Base-by-base conservation (phyloP, 305 asterid genomes). In the Fraxinus greggii region DNA sequence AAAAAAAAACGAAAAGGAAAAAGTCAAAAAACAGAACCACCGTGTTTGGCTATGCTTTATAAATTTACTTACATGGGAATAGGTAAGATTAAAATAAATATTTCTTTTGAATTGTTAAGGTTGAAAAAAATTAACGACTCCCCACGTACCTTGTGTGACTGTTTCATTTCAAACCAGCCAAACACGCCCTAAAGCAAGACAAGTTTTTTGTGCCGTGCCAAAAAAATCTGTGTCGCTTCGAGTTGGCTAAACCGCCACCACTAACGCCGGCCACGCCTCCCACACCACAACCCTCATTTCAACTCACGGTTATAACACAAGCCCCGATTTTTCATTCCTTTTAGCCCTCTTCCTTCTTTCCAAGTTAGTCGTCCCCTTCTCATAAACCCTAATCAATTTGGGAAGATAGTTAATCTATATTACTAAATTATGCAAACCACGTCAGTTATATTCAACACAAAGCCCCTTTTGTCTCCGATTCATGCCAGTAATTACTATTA, bases 341-440 rank as follows among this genome's bases (percentile, higher is more conserved):
- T 65, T 45, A 72, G 67, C 69, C 79, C 19, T 45, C 65, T 38
- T 40, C 8, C 74, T 23, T 61, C 83, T 63, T 23, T 32, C 75
- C 17, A 38, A 19, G 4, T 7, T 32, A 33, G 35, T 13, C 80
- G 51, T 72, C 85, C 21, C 15, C 69, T 26, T 40, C 80, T 26
- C 73, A 77, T 56, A 82, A 88, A 79, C 90, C 89, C 88, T 83
- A 84, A 56, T 59, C 33, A 54, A 70, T 74, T 51, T 81, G 56
- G 33, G 65, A 54, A 67, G 21, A 75, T 59, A 42, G n/a, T 79
- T 72, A 8, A 67, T 79, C 59, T 76, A 31, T 82, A 38, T 59
- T 32, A 56, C 73, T 72, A 7, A 38, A 88, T 78, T 83, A 95
- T 95, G 99, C 99, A 94, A 88, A 83, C 91, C 80, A 86, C 93